Percentiles rank a stretch among this genome's conserved stretches.
Conservation (phyloP, 257 asterid species). For the Eustoma russellianum region DNA sequence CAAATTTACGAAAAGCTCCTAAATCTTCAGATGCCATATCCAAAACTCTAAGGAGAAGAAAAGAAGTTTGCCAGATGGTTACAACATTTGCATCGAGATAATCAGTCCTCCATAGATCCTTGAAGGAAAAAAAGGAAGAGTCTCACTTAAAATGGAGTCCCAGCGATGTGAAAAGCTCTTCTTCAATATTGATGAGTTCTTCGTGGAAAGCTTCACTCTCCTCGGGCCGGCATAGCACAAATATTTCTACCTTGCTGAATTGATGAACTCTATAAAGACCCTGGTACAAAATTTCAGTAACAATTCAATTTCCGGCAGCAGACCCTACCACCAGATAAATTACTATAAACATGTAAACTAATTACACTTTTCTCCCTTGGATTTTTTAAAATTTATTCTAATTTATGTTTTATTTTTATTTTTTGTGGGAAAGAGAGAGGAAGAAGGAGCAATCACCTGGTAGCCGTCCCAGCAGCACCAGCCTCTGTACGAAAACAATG, state of each 20-base stretch:
- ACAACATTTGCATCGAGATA: background rate
- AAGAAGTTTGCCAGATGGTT: background rate
- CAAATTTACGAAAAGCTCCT: conserved; percentile 95
- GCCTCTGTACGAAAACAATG: conserved; percentile 99
- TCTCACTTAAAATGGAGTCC: conserved; percentile 90
- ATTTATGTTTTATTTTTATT: too few species aligned
- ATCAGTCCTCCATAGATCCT: background rate
- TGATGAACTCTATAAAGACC: conserved; percentile 97
- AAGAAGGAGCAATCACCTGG: conserved; percentile 49
- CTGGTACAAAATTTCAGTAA: conserved; percentile 31
- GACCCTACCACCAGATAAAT: background rate
- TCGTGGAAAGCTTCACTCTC: conserved; percentile 70
- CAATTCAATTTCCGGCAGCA: conserved; percentile 10
- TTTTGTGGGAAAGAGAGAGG: too few species aligned
- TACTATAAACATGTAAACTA: too few species aligned
- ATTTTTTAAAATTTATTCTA: too few species aligned
- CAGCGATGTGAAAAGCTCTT: conserved; percentile 64
- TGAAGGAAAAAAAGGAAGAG: background rate
- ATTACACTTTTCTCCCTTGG: too few species aligned
- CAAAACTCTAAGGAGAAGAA: conserved; percentile 39
- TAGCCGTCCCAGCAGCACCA: conserved; percentile 94
- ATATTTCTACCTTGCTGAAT: conserved; percentile 99
- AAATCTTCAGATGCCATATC: conserved; percentile 97
- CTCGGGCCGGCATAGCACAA: conserved; percentile 77
- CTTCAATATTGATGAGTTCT: conserved; percentile 76